Evolutionary conservation across 441 rosid genomes (phyloP).

Genomic region (Populus tomentosa): DNA sequence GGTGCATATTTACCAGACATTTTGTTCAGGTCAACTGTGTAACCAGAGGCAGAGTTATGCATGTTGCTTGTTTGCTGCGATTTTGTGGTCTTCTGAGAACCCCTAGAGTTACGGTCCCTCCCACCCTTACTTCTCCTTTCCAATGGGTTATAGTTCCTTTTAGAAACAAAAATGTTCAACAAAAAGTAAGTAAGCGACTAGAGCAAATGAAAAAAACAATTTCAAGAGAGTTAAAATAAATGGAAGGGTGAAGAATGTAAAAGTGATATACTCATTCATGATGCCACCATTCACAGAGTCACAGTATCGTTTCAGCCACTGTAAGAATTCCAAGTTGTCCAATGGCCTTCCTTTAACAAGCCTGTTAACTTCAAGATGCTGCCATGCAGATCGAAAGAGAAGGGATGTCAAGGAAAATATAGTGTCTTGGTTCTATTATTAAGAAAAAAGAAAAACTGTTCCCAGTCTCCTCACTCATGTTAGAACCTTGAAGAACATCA

Average conservation of each 20-base stretch:
- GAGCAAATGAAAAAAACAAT: not conserved
- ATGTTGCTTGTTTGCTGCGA: slow-evolving; percentile 72
- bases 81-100: slow-evolving; percentile 61
- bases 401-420: slow-evolving; percentile 1
- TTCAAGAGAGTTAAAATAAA: not conserved
- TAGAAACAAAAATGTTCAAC: slow-evolving; percentile 8
- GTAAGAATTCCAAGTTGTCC: slow-evolving; percentile 98
- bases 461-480: not conserved
- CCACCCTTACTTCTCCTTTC: slow-evolving; percentile 85
- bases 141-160: slow-evolving; percentile 90
- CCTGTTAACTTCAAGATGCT: slow-evolving; percentile 92
- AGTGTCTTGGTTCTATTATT: not conserved
- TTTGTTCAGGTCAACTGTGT: slow-evolving; percentile 27
- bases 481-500: not conserved
- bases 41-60: slow-evolving; percentile 43
- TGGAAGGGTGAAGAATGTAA: not conserved
- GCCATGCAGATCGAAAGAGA: slow-evolving; percentile 24
- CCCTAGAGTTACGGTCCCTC: slow-evolving; percentile 54
- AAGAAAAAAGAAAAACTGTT: not conserved
- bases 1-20: slow-evolving; percentile 32
- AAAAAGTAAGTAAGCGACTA: not conserved
- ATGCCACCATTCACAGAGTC: slow-evolving; percentile 98
- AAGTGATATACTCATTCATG: slow-evolving; percentile 71
- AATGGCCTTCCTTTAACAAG: slow-evolving; percentile 91
- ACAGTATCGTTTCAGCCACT: slow-evolving; percentile 95